Evolutionary conservation across 2,329 filamentous ascomycete species (phyloP), one percentile per base, ranked within the genome.

Genomic region (Xylaria sp.): DNA sequence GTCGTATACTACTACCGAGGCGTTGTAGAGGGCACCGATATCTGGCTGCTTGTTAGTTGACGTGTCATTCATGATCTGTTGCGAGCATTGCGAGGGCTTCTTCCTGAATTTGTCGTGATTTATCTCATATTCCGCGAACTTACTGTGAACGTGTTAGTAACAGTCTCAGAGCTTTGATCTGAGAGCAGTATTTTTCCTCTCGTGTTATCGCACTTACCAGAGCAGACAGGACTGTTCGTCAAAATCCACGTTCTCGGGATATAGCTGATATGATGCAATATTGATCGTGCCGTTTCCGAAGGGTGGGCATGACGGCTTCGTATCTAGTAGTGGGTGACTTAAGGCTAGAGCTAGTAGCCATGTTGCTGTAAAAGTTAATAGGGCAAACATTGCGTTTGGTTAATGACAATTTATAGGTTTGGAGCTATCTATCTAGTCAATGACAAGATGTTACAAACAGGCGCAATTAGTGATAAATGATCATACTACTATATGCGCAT

Each of bases 191-290:
- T 5, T 29, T 13, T 29, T 45, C 10, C n/a, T 15, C 17, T 2
- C 10, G 25, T 15, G 3, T 17, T 47, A 27, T 22, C 44, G 44
- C 13, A 57, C 65, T 7, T 65, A 67, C 65, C 65, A 78, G 22
- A 78, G 61, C 29, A 77, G 68, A 54, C 77, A 79, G 20, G 68
- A 66, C n/a, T 74, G 66, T 5, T 69, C 57, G 66, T 80, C 76
- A 66, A 76, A 79, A 51, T 79, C 78, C 5, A 74, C 76, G 44
- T 79, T 79, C 57, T 79, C 77, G 11, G 79, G 77, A 42, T 79
- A 80, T 1, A 79, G 67, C 42, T 79, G 78, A 61, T 73, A 78
- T 7, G 71, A 69, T 15, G 63, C 66, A 29, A 74, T 67, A 3
- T 63, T 60, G 33, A 74, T 63, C 7, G 70, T 69, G 25, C 71